phyloP scores from a whole-genome alignment of 345 rosid species.

The Cardamine chenopodiifolia region DNA sequence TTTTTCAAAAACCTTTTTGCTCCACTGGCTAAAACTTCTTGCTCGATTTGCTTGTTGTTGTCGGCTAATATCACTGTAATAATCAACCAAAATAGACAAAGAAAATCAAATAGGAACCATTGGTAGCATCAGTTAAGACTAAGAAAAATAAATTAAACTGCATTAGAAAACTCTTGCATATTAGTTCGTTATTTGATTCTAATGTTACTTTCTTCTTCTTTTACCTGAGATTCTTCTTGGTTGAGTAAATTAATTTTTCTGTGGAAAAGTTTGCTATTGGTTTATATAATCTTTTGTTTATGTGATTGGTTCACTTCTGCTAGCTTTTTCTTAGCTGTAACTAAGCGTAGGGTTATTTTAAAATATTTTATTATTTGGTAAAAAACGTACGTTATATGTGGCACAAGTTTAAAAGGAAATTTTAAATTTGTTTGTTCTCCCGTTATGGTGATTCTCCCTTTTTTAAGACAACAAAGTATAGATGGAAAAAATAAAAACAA shows the following conservation, averaged over 20 bases:
- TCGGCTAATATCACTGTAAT: conserved; percentile 71
- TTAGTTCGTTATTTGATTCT: not conserved
- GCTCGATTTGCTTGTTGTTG: conserved; percentile 43
- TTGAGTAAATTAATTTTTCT: not conserved
- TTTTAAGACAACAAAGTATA: not conserved
- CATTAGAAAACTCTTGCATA: not conserved
- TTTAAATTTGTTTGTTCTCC: not conserved
- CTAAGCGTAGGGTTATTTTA: not conserved
- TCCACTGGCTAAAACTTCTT: conserved; percentile 49
- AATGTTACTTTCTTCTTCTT: not conserved
- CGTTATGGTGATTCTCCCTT: not conserved
- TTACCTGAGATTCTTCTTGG: conserved; percentile 15
- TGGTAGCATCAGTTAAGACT: conserved; percentile 12
- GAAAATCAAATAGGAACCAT: not conserved
- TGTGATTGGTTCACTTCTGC: not conserved
- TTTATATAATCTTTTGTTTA: not conserved
- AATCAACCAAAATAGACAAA: not conserved
- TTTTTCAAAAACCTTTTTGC: conserved; percentile 47
- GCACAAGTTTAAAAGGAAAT: not conserved
- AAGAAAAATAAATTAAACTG: not conserved
- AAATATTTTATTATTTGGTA: too few species aligned
- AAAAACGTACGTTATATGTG: not conserved
- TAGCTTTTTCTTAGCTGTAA: not conserved
- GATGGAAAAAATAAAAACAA: not conserved
- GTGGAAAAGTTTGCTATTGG: not conserved